These are phyloP conservation scores for Colletotrichum paranaense DNA, from an alignment of 2,329 filamentous ascomycete genomes.

Conservation along the genomic window DNA sequence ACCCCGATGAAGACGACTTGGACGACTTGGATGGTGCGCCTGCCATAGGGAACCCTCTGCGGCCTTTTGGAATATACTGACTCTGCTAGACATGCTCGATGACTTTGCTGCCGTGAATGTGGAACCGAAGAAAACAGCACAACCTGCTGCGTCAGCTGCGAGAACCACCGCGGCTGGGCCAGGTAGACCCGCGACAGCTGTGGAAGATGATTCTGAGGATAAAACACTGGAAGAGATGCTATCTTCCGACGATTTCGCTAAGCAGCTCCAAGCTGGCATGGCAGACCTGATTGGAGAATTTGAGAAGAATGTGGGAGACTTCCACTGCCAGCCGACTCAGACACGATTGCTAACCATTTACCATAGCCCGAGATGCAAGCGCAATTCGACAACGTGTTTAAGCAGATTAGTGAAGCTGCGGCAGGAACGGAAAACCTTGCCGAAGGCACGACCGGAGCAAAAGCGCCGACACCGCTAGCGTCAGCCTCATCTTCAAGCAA, in stretches of 20 bases:
- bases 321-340: neutral
- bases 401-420: constrained; percentile 72
- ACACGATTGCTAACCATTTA: neutral
- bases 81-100: constrained; percentile 83
- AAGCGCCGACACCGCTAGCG: constrained; percentile 40
- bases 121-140: constrained; percentile 54
- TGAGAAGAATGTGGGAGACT: constrained; percentile 53
- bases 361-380: constrained; percentile 76
- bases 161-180: constrained; percentile 37
- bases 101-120: constrained; percentile 81
- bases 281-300: constrained; percentile 81
- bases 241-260: constrained; percentile 83
- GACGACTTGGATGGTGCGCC: constrained; percentile 89
- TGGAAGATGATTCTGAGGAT: constrained; percentile 40
- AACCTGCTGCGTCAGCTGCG: neutral
- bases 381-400: constrained; percentile 83
- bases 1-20: constrained; percentile 92
- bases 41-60: neutral
- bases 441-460: constrained; percentile 38
- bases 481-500: constrained; percentile 39
- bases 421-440: constrained; percentile 35
- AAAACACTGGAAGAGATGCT: constrained; percentile 54
- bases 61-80: neutral
- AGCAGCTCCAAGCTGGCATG: constrained; percentile 92
- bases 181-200: constrained; percentile 38